Evolutionary conservation across 1,284 basidiomycete species (phyloP), one percentile per base, ranked within the genome.

Genomic region (Trichosporon asahii): DNA sequence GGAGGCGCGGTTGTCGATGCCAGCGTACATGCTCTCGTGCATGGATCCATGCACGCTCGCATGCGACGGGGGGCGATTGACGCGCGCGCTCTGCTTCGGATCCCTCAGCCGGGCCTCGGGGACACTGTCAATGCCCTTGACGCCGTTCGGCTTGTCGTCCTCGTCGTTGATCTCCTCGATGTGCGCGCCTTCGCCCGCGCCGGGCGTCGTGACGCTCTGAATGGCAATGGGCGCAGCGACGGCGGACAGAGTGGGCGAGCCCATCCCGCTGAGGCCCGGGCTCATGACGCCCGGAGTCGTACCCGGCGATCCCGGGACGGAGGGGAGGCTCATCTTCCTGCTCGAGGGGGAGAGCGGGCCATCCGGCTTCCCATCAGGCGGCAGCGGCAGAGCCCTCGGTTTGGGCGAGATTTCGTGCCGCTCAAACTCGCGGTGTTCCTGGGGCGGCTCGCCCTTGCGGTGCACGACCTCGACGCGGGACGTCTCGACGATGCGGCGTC

Each of bases 141-240:
- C 23, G 31, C 31, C 29, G 33, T 37, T 37, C 31, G 35, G n/a
- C n/a, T 9, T 18, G n/a, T 21, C 33, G 23, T 63, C 27, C 12
- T 61, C 57, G 27, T 61, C 57, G 57, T 29, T 18, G 57, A 61
- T 61, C 29, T 61, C 57, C 57, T 61, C 57, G 18, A 61, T 61
- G 29, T 61, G 57, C 29, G 57, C 55, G 5, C 25, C 25, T 29
- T n/a, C 25, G 15, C 57, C 49, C 5, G 49, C 49, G 7, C 5
- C 49, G 49, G 49, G 49, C 8, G 49, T 53, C 2, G 18, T 23
- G 6, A 18, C 49, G 49, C 49, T 53, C 21, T 18, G 15, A 21
- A 53, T 53, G 6, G 49, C n/a, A 18, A 53, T 53, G 21, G 49
- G 49, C 21, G n/a, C 15, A 7, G 49, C 49, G 21, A 53, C 21